Evolutionary conservation across 1,284 basidiomycete genomes (phyloP).

Genomic region (Gymnopus androsaceus): DNA sequence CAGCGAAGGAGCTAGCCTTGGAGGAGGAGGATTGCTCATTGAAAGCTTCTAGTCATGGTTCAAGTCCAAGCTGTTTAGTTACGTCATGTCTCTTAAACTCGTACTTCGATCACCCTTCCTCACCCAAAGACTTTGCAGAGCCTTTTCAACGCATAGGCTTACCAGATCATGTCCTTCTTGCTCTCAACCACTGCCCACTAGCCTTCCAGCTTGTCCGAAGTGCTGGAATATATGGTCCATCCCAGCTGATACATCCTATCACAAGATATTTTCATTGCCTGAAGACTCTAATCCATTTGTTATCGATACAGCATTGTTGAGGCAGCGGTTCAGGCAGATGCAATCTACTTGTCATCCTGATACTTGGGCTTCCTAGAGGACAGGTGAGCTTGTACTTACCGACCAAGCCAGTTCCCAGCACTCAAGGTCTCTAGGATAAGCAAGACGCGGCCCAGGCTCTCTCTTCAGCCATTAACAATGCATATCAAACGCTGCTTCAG

Average conservation of each 20-base stretch:
- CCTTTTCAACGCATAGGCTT: constrained; percentile 10
- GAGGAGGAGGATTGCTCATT: constrained; percentile 14
- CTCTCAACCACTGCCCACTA: constrained; percentile 53
- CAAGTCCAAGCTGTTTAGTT: background rate
- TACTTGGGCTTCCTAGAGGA: constrained; percentile 67
- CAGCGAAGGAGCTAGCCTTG: constrained; percentile 35
- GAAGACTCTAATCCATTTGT: constrained; percentile 66
- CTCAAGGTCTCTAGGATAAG: constrained; percentile 45
- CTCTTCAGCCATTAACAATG: constrained; percentile 76
- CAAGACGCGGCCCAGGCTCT: constrained; percentile 62
- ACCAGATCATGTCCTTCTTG: constrained; percentile 58
- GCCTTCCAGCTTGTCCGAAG: constrained; percentile 66
- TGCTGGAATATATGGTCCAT: constrained; percentile 68
- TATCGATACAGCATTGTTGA: constrained; percentile 56
- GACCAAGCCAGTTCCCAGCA: too few relatives aligned
- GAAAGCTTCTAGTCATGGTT: background rate
- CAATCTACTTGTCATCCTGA: constrained; percentile 84
- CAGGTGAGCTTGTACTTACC: constrained; percentile 40
- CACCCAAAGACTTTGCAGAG: background rate
- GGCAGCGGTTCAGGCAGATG: constrained; percentile 61
- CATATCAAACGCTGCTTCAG: constrained; percentile 66
- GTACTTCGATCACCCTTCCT: background rate
- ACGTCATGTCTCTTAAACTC: constrained; percentile 12
- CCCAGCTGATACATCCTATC: constrained; percentile 50
- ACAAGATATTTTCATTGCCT: constrained; percentile 63